These are phyloP conservation scores for Wickerhamomyces bisporus DNA, from an alignment of 805 yeast species.

Conservation along the genomic window DNA sequence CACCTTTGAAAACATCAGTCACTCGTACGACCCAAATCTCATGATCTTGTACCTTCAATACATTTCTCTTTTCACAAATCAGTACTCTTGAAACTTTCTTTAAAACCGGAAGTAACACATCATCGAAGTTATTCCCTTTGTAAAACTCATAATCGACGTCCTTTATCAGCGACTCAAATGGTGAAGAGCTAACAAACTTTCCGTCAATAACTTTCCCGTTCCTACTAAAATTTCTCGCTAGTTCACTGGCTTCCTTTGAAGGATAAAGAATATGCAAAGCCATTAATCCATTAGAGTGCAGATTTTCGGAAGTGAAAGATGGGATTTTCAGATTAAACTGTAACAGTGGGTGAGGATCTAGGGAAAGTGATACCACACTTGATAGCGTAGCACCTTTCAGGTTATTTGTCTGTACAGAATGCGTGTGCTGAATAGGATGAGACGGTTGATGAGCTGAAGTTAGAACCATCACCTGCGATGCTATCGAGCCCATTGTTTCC, in stretches of 20 bases:
- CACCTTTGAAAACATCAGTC: constrained; percentile 40
- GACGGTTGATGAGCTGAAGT: constrained; percentile 40
- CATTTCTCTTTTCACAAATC: constrained; percentile 51
- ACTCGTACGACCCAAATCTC: constrained; percentile 89
- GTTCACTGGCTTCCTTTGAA: constrained; percentile 40
- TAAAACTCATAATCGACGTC: constrained; percentile 32
- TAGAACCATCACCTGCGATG: constrained; percentile 52
- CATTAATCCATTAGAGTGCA: constrained; percentile 53
- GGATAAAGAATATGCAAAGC: constrained; percentile 80
- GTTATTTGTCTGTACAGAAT: constrained; percentile 17
- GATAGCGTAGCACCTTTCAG: constrained; percentile 79
- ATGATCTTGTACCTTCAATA: constrained; percentile 69
- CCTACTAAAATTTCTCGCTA: constrained; percentile 66
- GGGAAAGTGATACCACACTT: constrained; percentile 77
- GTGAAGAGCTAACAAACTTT: constrained; percentile 28
- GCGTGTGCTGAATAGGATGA: constrained; percentile 15
- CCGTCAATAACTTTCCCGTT: constrained; percentile 35
- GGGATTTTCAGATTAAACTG: constrained; percentile 88
- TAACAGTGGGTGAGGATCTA: constrained; percentile 69
- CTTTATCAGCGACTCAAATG: constrained; percentile 41
- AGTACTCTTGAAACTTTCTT: constrained; percentile 53
- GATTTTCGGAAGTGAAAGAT: constrained; percentile 64
- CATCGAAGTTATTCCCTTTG: constrained; percentile 12
- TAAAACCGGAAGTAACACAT: constrained; percentile 43
- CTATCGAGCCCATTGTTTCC: constrained; percentile 41